Base-by-base conservation (phyloP, 306 rosid species). In the Vicia villosa region DNA sequence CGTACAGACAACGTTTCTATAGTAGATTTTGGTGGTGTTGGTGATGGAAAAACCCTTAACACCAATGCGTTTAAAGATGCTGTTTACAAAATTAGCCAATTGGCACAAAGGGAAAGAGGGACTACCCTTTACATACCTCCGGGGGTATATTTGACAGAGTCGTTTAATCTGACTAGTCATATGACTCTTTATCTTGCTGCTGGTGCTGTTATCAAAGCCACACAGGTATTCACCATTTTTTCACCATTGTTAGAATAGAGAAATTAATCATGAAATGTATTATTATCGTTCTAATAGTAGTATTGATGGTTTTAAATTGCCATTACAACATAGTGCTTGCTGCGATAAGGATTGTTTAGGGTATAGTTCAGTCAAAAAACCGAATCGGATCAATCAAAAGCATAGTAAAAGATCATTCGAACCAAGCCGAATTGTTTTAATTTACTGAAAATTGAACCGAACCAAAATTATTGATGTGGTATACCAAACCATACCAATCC, bases 141-240 rank as follows among this genome's bases (percentile, higher is more conserved):
- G 0, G 96, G 98, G 43, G 95, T 86, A 0, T 92, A 81, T 85
- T 70, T 89, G 76, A 87, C 98, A 0, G 92, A 72, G 26, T 86
- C 85, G 77, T 89, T 92, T 56, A 89, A 89, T 37, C 95, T 92
- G 79, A 89, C 98, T 3, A 87, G 89, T 72, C 87, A 80, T 69
- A 84, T 92, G 86, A 89, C 98, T 24, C 98, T 92, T 4, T 80
- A 83, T 55, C 85, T 92, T 56, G 89, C 98, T 40, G 69, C 77
- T 45, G 98, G 89, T 26, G 96, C 98, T 42, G 88, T 92, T 47
- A 87, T 89, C 80, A 85, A 45, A 80, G 96, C 97, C 50, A 82
- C 87, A 3, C 80, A 79, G 97, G 97, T 91, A 63, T 17, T 8
- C 21, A 17, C 45, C 13, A 1, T 22, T 45, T 4, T 24, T 1